Conservation (phyloP, 805 yeast species). For the Saturnispora kantuleensis region DNA sequence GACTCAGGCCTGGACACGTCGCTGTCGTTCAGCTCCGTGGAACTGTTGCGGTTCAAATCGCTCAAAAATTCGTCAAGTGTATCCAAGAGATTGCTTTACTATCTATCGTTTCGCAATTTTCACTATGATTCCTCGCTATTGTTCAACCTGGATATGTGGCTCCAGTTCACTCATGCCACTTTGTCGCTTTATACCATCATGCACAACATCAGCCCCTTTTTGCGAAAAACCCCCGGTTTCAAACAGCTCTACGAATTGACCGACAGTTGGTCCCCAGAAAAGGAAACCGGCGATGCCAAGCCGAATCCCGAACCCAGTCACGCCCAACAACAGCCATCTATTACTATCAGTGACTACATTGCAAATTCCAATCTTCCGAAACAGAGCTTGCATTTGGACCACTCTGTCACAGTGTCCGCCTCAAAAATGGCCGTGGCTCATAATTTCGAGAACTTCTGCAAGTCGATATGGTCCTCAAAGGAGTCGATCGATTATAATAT, state of each 20-base stretch:
- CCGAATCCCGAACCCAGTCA: not conserved
- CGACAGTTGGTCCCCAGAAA: constrained; percentile 1
- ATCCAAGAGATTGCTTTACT: constrained; percentile 14
- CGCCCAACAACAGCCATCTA: not conserved
- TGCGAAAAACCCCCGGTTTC: constrained; percentile 12
- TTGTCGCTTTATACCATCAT: constrained; percentile 24
- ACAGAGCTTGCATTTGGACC: constrained; percentile 21
- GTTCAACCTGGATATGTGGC: constrained; percentile 21
- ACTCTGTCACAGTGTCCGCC: constrained; percentile 25
- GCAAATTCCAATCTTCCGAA: constrained; percentile 6
- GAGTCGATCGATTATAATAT: constrained; percentile 8
- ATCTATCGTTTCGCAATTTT: constrained; percentile 15
- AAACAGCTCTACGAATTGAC: constrained; percentile 5
- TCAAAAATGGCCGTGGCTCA: constrained; percentile 24
- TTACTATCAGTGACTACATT: not conserved
- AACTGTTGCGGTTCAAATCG: constrained; percentile 6
- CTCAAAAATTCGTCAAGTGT: constrained; percentile 6
- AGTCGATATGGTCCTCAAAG: constrained; percentile 21
- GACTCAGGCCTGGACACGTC: constrained; percentile 5
- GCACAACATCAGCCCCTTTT: constrained; percentile 21
- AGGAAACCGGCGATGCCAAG: not conserved
- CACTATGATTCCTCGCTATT: constrained; percentile 12
- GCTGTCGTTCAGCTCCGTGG: constrained; percentile 6
- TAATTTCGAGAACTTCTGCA: constrained; percentile 31
- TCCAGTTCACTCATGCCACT: constrained; percentile 22